Evolutionary conservation across 2,329 filamentous ascomycete species (phyloP), one percentile per base, ranked within the genome.

Genomic region (Ophiostoma angusticollis): DNA sequence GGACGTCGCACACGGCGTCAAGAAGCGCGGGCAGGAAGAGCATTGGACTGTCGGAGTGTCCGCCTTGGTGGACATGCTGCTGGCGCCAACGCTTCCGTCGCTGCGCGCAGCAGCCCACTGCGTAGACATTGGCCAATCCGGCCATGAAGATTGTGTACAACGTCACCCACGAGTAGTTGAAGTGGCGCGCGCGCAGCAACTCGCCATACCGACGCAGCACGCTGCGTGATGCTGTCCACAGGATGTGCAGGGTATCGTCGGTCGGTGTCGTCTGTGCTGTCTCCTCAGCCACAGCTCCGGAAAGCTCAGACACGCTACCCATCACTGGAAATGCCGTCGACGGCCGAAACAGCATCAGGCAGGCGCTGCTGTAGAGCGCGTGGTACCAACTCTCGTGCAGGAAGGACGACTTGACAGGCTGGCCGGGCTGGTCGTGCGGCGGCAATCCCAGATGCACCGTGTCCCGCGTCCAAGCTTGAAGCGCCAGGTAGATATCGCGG

Each of bases 91-190:
- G 23, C n/a, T 27, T 39, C 4, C 31, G 30, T 14, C 30, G 11
- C 30, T 39, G 37, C 33, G 39, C 39, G 32, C 35, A 49, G 27
- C 31, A 44, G 3, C 47, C 47, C 11, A 49, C 38, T 25, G 32
- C 32, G 33, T 49, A 49, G 11, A 47, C 31, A 17, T 44, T 45
- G 25, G 46, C 35, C 4, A 49, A 37, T 4, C 47, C 47, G 4
- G 47, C 47, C 23, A 47, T 48, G 40, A 49, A 47, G 11, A 49
- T 44, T n/a, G 40, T 41, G 25, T 49, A 46, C 21, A 49, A 29
- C 12, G 41, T 44, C 11, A 49, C 41, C 47, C 47, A 49, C 6
- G 47, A 49, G 39, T 48, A 48, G 31, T 48, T 47, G 27, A 49
- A 41, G 11, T 39, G 39, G 3, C 47, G 44, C 16, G 38, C 38